Conservation (phyloP, 2,329 filamentous ascomycete species). For the Fusarium solani-melongenae region DNA sequence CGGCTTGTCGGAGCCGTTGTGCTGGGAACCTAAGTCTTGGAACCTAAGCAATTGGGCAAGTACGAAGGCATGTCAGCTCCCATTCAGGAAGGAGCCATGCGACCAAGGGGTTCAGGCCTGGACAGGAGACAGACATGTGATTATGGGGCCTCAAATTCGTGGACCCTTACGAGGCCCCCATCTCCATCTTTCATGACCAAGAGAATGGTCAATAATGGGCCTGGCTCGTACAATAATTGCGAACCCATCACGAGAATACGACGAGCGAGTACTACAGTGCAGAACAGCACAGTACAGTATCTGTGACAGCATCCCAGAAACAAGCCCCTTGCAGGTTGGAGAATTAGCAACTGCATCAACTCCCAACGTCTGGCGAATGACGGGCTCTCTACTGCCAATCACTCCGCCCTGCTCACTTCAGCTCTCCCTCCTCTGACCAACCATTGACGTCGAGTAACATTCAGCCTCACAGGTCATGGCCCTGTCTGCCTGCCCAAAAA, state of each 20-base stretch:
- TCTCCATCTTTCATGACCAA: neutral
- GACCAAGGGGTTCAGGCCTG: neutral
- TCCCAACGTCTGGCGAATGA: neutral
- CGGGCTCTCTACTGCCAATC: neutral
- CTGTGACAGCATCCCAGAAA: neutral
- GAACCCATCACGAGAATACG: neutral
- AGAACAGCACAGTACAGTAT: neutral
- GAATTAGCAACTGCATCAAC: neutral
- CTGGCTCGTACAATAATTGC: neutral
- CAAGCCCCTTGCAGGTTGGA: neutral
- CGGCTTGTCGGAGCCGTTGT: neutral
- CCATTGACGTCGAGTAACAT: neutral
- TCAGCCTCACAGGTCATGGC: conserved; percentile 1
- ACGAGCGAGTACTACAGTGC: neutral
- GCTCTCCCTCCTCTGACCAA: neutral
- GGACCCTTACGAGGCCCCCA: neutral
- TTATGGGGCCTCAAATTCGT: conserved; percentile 27
- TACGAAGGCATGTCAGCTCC: conserved; percentile 3
- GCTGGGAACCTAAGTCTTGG: neutral
- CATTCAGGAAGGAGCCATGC: conserved; percentile 35
- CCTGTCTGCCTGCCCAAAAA: neutral
- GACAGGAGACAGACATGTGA: conserved; percentile 33
- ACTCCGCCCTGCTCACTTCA: neutral
- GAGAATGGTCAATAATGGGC: neutral
- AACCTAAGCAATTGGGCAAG: conserved; percentile 12